phyloP scores from a whole-genome alignment of 1,284 basidiomycete species.

The Cutaneotrichosporon cavernicola region DNA sequence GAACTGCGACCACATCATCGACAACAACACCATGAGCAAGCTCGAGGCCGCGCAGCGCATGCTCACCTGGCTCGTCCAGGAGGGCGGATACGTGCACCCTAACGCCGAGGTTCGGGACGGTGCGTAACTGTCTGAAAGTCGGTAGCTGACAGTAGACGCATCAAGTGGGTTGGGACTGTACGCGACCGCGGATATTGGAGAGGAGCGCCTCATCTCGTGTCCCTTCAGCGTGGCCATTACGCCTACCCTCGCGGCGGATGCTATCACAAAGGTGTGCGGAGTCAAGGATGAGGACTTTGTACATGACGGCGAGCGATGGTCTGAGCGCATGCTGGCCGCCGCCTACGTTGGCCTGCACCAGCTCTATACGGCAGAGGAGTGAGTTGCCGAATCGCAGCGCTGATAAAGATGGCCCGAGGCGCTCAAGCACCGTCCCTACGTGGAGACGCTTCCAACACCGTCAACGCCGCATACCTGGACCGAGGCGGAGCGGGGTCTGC shows the following conservation, averaged over 20 bases:
- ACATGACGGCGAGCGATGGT: slow-evolving; percentile 56
- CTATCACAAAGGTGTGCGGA: slow-evolving; percentile 53
- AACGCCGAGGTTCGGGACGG: slow-evolving; percentile 24
- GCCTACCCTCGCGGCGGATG: slow-evolving; percentile 56
- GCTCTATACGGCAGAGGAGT: slow-evolving; percentile 53
- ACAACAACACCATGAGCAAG: slow-evolving; percentile 12
- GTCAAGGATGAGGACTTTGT: slow-evolving; percentile 29
- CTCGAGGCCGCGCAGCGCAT: slow-evolving; percentile 14
- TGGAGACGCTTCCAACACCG: slow-evolving; percentile 67
- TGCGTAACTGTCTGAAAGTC: slow-evolving; percentile 47
- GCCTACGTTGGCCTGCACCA: slow-evolving; percentile 71
- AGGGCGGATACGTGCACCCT: slow-evolving; percentile 17
- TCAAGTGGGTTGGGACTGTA: slow-evolving; percentile 63
- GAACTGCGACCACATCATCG: background rate
- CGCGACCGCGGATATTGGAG: slow-evolving; percentile 58
- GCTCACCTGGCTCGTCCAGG: slow-evolving; percentile 15
- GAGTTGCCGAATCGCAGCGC: background rate
- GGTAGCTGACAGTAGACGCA: slow-evolving; percentile 28
- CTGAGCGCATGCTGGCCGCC: slow-evolving; percentile 69
- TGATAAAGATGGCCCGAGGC: slow-evolving; percentile 28
- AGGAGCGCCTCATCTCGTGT: slow-evolving; percentile 66
- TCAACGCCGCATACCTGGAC: slow-evolving; percentile 76
- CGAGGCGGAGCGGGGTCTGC: slow-evolving; percentile 61
- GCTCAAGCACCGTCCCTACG: slow-evolving; percentile 61
- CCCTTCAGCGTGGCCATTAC: slow-evolving; percentile 74